phyloP scores from a whole-genome alignment of 2,329 filamentous ascomycete species.

The Catunica adiposa region DNA sequence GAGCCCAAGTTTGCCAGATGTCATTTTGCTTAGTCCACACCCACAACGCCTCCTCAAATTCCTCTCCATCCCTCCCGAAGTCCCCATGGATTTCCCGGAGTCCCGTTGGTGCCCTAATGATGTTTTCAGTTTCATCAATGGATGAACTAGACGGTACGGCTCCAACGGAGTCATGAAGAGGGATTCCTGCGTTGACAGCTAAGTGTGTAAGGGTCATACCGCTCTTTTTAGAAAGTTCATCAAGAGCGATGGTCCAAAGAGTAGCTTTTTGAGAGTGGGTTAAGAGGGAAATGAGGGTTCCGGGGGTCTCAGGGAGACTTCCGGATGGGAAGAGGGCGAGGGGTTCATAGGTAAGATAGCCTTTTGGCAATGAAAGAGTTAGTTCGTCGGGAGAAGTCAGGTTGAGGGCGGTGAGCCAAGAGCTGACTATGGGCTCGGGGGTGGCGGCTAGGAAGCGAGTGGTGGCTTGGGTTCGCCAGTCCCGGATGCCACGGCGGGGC shows the following conservation, averaged over 20 bases:
- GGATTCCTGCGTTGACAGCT: constrained; percentile 46
- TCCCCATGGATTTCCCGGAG: constrained; percentile 55
- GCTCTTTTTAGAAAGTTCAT: constrained; percentile 27
- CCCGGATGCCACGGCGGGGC: constrained; percentile 8
- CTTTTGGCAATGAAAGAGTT: constrained; percentile 14
- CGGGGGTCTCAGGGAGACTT: constrained; percentile 31
- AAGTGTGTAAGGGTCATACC: constrained; percentile 35
- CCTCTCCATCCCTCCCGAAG: constrained; percentile 38
- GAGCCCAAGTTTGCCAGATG: constrained; percentile 73
- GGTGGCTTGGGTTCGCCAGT: constrained; percentile 9
- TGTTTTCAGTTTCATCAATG: constrained; percentile 37
- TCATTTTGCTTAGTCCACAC: constrained; percentile 61
- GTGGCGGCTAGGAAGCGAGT: constrained; percentile 3
- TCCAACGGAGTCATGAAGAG: constrained; percentile 19
- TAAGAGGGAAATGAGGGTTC: constrained; percentile 24
- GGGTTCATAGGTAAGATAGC: constrained; percentile 44
- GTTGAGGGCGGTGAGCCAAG: not conserved
- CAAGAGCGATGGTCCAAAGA: constrained; percentile 36
- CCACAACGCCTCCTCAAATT: constrained; percentile 59
- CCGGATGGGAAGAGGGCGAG: constrained; percentile 44
- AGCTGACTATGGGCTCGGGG: not conserved
- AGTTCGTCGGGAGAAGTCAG: not conserved
- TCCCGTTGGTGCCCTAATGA: constrained; percentile 55
- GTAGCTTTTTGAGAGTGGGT: constrained; percentile 17
- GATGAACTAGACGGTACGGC: constrained; percentile 12